A percentile compares a stretch with the other conserved stretches of the same genome.
These are phyloP conservation scores for Rhododendron ferrugineum DNA, from an alignment of 148 eudicot genomes.

Conservation along the genomic window DNA sequence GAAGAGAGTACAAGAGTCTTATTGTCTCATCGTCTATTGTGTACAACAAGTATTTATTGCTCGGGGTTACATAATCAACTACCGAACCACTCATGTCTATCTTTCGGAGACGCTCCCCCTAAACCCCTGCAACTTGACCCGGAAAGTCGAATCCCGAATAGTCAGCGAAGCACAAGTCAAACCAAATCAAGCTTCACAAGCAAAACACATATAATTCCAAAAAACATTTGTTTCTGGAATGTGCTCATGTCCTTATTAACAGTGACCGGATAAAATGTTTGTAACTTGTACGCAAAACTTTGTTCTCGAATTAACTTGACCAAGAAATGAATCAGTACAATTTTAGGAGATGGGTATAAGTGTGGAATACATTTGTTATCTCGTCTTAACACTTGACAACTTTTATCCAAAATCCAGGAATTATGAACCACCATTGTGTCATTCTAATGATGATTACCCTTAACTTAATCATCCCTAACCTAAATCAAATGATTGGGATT, in stretches of 20 bases:
- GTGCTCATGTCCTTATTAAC: neutral
- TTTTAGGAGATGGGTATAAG: neutral
- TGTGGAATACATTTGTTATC: neutral
- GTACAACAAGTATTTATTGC: neutral
- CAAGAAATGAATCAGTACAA: conserved; percentile 1
- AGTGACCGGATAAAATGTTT: neutral
- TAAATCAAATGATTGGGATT: conserved; percentile 17
- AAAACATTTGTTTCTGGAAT: neutral
- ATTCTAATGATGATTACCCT: conserved; percentile 18
- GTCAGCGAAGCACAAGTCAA: neutral
- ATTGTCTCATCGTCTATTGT: neutral
- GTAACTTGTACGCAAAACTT: conserved; percentile 12
- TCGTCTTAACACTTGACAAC: neutral
- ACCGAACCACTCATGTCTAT: neutral
- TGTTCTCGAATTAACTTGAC: conserved; percentile 4
- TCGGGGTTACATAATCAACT: neutral
- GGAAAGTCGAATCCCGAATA: neutral
- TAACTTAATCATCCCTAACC: conserved; percentile 12
- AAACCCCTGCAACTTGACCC: neutral
- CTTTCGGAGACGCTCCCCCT: neutral
- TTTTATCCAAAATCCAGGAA: neutral
- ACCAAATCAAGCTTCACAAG: neutral
- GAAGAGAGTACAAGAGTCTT: neutral
- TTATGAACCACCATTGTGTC: neutral
- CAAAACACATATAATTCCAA: neutral